Evolutionary conservation across 495 filamentous ascomycete genomes (phyloP), one percentile per base, ranked within the genome.

Genomic region (Neurospora tetrasperma): DNA sequence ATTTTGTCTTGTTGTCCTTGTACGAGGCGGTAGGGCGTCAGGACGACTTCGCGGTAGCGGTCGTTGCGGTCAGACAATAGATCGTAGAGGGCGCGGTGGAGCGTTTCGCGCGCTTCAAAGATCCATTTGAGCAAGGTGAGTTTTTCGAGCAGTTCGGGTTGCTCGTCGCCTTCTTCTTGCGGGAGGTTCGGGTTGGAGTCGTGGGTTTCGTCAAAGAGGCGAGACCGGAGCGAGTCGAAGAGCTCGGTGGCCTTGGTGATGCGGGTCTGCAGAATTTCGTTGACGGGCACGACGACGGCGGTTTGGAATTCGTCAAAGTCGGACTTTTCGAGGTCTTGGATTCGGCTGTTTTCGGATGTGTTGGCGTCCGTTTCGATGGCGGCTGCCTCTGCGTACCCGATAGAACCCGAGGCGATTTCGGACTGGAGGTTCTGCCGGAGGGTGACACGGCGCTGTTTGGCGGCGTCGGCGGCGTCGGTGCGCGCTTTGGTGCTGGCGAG

Each of bases 71-170:
- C 91, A 35, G 88, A 89, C 8, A 97, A 87, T 1, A 99, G 83
- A 44, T 96, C 92, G 78, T 92, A 95, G n/a, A 92, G 83, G 75
- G 93, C 91, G 6, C 90, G 88, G 79, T 98, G 91, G 6, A 98
- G 88, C 71, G 89, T 86, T 80, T 99, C 96, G 7, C 94, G 90
- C 7, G 92, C 92, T 77, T 99, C 96, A 76, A 97, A 98, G 39
- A 98, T 90, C 96, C 96, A 99, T 78, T 99, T 99, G 11, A 98
- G 85, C 38, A 97, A 89, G 0, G 96, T 98, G 5, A 99, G 86
- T 74, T 96, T 96, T 81, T 99, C 96, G 2, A 98, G 85, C 0
- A 98, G 85, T 82, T 98, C 96, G 0, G 96, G 94, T 78, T 95
- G 92, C 79, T 97, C 95, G 76, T 98, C 94, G 71, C 95, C 95